phyloP scores from a whole-genome alignment of 306 rosid species.

The Vicia villosa region DNA sequence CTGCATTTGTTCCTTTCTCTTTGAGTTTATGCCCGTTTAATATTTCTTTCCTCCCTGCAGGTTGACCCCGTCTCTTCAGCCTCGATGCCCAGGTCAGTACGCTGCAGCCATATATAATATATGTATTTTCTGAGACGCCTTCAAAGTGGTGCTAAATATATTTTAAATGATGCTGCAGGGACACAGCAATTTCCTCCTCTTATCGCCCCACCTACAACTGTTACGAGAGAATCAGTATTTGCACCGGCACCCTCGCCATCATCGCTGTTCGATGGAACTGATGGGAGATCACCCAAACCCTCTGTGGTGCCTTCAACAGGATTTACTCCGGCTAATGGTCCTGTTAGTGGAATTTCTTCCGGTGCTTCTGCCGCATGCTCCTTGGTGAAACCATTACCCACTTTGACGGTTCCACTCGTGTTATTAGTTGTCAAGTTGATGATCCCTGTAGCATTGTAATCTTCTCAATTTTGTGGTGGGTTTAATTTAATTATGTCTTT shows the following conservation, averaged over 20 bases:
- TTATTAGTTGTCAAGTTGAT: constrained; percentile 48
- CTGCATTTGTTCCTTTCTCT: constrained; percentile 12
- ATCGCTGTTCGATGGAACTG: constrained; percentile 56
- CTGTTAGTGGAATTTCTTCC: constrained; percentile 55
- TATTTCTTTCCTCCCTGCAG: constrained; percentile 46
- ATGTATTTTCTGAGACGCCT: not conserved
- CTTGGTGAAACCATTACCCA: constrained; percentile 55
- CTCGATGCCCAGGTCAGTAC: constrained; percentile 90
- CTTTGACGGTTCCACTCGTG: constrained; percentile 44
- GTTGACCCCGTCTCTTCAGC: constrained; percentile 78
- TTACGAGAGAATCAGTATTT: constrained; percentile 49
- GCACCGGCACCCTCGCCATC: constrained; percentile 83
- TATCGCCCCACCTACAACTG: constrained; percentile 76
- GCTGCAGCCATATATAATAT: not conserved
- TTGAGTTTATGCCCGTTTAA: constrained; percentile 28
- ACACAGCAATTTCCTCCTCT: constrained; percentile 76
- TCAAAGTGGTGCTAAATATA: constrained; percentile 29
- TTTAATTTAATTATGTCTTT: constrained; percentile 37
- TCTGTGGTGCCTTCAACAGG: constrained; percentile 62
- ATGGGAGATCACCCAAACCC: constrained; percentile 50
- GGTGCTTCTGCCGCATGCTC: constrained; percentile 68
- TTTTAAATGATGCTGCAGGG: constrained; percentile 57
- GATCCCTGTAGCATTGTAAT: constrained; percentile 51
- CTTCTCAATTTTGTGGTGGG: constrained; percentile 41
- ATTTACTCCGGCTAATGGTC: constrained; percentile 68